phyloP scores from a whole-genome alignment of 139 green algal species.

The Yamagishiella unicocca region DNA sequence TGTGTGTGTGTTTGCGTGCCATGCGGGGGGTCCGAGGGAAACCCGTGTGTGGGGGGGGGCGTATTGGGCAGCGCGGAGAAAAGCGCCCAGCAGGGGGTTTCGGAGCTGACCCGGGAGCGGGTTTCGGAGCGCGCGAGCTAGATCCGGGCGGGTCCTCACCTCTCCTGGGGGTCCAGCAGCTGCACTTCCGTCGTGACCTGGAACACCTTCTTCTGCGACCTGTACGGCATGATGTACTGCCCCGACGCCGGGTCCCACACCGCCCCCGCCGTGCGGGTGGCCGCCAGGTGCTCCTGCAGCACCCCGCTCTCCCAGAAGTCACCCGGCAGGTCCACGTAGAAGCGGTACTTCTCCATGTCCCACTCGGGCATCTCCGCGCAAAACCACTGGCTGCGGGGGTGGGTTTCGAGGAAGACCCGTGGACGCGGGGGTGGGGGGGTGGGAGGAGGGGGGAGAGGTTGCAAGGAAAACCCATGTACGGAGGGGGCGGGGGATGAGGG shows the following conservation, averaged over 20 bases:
- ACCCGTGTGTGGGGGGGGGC: no score
- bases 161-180: conserved; percentile 62
- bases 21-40: no score
- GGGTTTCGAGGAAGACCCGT: background rate
- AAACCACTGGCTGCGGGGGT: conserved; percentile 66
- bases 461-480: no score
- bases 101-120: no score
- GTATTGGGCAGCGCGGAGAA: no score
- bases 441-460: background rate
- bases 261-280: conserved; percentile 43
- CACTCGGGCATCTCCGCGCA: conserved; percentile 74
- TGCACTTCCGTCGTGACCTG: conserved; percentile 67
- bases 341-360: conserved; percentile 84
- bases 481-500: background rate
- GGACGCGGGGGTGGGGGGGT: background rate
- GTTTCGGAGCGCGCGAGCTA: no score
- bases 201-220: conserved; percentile 66
- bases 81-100: no score
- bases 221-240: conserved; percentile 69
- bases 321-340: conserved; percentile 77
- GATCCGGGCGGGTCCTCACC: background rate
- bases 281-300: conserved; percentile 58
- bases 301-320: conserved; percentile 75
- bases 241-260: conserved; percentile 58
- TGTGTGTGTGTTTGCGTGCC: no score